Evolutionary conservation across 441 rosid genomes (phyloP).

Genomic region (Croton setiger): DNA sequence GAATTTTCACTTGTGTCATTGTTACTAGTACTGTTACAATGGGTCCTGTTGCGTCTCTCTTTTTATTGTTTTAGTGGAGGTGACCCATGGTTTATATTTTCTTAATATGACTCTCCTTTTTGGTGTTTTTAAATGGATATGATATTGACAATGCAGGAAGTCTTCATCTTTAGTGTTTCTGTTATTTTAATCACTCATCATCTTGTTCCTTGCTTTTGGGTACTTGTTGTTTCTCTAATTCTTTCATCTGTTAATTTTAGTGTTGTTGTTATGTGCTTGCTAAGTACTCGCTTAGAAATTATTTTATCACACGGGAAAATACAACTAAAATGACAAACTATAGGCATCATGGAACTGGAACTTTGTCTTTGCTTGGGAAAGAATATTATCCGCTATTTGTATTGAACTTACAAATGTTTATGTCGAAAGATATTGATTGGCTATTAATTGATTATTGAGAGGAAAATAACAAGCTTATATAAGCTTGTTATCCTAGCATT

Average conservation of each 20-base stretch:
- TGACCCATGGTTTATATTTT: background rate
- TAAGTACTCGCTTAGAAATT: no score
- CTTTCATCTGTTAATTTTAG: background rate
- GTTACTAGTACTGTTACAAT: background rate
- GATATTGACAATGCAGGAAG: background rate
- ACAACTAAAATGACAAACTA: conserved; percentile 24
- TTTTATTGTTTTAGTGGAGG: background rate
- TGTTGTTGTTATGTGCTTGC: background rate
- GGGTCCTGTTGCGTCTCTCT: background rate
- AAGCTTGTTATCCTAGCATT: background rate
- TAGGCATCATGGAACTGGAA: conserved; percentile 9
- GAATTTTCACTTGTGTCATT: background rate
- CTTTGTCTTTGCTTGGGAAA: conserved; percentile 29
- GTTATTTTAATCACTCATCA: background rate
- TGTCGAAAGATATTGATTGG: conserved; percentile 4
- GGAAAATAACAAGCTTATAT: background rate
- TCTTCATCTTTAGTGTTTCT: background rate
- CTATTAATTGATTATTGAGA: background rate
- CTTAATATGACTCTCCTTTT: background rate
- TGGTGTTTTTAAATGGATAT: background rate
- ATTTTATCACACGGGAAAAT: conserved; percentile 5
- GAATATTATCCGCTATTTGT: conserved; percentile 24
- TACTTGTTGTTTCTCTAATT: conserved; percentile 7
- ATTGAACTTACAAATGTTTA: conserved; percentile 3
- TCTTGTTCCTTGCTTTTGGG: background rate